Conservation (phyloP, 805 yeast genomes). For the Saccharomycopsis sp. region DNA sequence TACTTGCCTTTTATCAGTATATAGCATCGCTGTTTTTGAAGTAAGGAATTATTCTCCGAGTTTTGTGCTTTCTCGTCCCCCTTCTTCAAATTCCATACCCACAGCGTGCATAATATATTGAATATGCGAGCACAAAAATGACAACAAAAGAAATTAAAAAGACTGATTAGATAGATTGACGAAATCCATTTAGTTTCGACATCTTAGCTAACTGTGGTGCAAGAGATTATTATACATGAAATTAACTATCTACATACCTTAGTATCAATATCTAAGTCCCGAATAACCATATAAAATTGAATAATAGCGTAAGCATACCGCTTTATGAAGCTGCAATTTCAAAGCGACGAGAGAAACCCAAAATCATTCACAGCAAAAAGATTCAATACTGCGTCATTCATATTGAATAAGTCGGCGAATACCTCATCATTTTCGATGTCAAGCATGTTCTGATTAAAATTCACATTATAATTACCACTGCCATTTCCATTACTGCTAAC, state of each 20-base stretch:
- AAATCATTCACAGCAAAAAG: neutral
- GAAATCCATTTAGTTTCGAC: too few species aligned
- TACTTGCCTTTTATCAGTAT: too few species aligned
- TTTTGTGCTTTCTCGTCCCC: neutral
- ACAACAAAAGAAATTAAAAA: neutral
- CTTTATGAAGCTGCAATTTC: too few species aligned
- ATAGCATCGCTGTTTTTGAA: too few species aligned
- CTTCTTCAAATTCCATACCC: neutral
- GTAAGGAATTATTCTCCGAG: too few species aligned
- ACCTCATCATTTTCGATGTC: neutral
- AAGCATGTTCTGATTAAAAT: neutral
- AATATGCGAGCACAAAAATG: neutral
- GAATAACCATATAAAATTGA: neutral
- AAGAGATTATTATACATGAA: too few species aligned
- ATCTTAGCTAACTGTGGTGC: too few species aligned
- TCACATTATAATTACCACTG: neutral
- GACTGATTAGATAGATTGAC: neutral
- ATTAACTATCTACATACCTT: too few species aligned
- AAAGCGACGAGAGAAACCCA: neutral
- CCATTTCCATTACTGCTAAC: neutral
- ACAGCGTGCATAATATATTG: neutral
- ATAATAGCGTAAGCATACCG: too few species aligned
- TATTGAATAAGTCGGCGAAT: neutral
- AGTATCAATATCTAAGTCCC: too few species aligned
- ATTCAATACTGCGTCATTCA: neutral